phyloP scores from a whole-genome alignment of 73 alveolate genomes.

The Tetrahymena malaccensis region DNA sequence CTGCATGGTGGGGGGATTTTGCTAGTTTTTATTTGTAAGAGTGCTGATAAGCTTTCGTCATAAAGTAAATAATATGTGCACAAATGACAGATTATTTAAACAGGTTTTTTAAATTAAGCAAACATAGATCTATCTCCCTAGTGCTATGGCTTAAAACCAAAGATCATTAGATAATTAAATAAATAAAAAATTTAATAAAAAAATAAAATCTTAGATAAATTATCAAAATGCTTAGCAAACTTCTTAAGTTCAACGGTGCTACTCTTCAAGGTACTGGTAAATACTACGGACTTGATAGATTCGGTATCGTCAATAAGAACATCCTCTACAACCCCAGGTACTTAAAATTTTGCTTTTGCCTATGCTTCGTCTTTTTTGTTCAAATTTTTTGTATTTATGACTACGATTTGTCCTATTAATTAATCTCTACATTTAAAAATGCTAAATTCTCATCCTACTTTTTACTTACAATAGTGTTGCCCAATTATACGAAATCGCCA shows the following conservation, averaged over 20 bases:
- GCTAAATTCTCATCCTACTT: neutral
- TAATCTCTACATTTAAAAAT: neutral
- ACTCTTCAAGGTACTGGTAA: neutral
- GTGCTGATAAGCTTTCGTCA: neutral
- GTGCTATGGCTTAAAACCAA: neutral
- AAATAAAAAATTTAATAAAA: neutral
- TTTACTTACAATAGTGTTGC: neutral
- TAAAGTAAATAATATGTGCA: neutral
- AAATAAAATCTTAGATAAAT: neutral
- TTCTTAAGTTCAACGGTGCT: neutral
- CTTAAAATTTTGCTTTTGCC: neutral
- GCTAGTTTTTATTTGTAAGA: neutral
- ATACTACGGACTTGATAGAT: neutral
- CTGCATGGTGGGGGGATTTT: neutral
- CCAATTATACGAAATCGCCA: neutral
- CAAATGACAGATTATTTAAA: neutral
- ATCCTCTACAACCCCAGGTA: slow-evolving; percentile 11
- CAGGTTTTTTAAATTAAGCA: neutral
- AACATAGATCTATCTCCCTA: neutral
- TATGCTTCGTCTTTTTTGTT: neutral
- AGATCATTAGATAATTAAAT: neutral
- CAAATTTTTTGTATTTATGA: neutral
- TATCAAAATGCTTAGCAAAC: neutral
- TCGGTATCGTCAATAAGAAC: slow-evolving; percentile 8
- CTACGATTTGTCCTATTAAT: neutral